Percentiles rank a stretch among this genome's conserved stretches.
Conservation (phyloP, 768 basidiomycete species). For the Baorangia bicolor region DNA sequence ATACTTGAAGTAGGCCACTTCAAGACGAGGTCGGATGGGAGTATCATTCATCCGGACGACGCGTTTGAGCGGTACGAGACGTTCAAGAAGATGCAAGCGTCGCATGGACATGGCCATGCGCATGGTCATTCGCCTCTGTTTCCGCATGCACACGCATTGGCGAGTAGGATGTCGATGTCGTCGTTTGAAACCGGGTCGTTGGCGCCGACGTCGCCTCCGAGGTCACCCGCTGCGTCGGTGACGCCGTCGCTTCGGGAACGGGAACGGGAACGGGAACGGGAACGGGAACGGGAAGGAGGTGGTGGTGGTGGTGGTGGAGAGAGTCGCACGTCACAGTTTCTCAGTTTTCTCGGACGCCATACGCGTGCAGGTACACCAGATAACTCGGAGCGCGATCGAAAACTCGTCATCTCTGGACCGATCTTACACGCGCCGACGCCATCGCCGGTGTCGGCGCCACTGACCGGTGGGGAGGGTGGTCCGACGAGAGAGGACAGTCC, state of each 20-base stretch:
- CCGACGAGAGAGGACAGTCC: slow-evolving; percentile 50
- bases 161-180: slow-evolving; percentile 60
- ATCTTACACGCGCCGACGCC: slow-evolving; percentile 42
- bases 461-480: slow-evolving; percentile 1
- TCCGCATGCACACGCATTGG: not conserved
- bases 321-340: slow-evolving; percentile 46
- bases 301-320: slow-evolving; percentile 28
- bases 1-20: not conserved
- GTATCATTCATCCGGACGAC: slow-evolving; percentile 56
- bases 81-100: slow-evolving; percentile 57
- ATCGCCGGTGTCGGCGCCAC: not conserved
- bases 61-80: slow-evolving; percentile 89
- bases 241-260: slow-evolving; percentile 32
- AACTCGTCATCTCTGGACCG: slow-evolving; percentile 66
- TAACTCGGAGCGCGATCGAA: slow-evolving; percentile 42
- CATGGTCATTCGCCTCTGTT: slow-evolving; percentile 2
- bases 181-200: slow-evolving; percentile 47
- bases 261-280: slow-evolving; percentile 19
- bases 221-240: slow-evolving; percentile 34
- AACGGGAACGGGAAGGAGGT: slow-evolving; percentile 3
- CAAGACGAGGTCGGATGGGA: slow-evolving; percentile 15
- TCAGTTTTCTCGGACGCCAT: slow-evolving; percentile 61
- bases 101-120: slow-evolving; percentile 7
- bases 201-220: slow-evolving; percentile 40
- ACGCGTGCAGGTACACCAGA: slow-evolving; percentile 47